Evolutionary conservation across 192 early-diverging fungal species (phyloP), one percentile per base, ranked within the genome.

Genomic region (Coemansia umbellata): DNA sequence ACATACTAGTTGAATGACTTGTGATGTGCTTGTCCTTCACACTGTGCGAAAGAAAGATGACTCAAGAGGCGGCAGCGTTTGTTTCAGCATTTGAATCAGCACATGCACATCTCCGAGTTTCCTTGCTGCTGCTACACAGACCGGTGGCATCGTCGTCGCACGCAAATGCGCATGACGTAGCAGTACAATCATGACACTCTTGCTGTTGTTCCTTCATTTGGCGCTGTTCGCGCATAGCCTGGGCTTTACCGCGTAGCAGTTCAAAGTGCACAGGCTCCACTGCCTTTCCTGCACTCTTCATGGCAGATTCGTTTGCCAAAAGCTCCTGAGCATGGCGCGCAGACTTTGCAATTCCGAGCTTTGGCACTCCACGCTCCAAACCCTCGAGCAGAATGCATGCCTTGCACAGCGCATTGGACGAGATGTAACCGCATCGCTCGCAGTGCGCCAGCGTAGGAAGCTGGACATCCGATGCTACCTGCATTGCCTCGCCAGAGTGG

Each of bases 341-440:
- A 1, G 55, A 37, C 18, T 30, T 47, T 10, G 51, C 59, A 41
- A 77, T 70, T 2, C 87, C 87, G 30, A 89, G 57, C 63, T 83
- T 81, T 14, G 95, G 91, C 54, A 91, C 60, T 0, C 95, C 95
- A 31, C 84, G 80, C 60, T 98, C 93, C 37, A 98, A 63, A 0
- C 93, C 93, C 55, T 98, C 95, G 4, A 98, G 70, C 44, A 98
- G 67, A 19, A 91, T 78, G 67, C 95, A 98, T 0, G 95, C 94
- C 67, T 98, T 96, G 70, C 95, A 98, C 7, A 95, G 60, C 22
- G 85, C 80, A 57, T 95, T 91, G 17, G 86, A 89, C 31, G 91
- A 89, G 65, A 98, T 95, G 55, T 97, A 98, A 21, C 96, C 96
- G 58, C 96, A 98, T 31, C 91, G 78, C 50, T 83, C 81, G 67